Base-by-base conservation (phyloP, 2,329 filamentous ascomycete genomes). In the Ilyonectria mors-panacis region DNA sequence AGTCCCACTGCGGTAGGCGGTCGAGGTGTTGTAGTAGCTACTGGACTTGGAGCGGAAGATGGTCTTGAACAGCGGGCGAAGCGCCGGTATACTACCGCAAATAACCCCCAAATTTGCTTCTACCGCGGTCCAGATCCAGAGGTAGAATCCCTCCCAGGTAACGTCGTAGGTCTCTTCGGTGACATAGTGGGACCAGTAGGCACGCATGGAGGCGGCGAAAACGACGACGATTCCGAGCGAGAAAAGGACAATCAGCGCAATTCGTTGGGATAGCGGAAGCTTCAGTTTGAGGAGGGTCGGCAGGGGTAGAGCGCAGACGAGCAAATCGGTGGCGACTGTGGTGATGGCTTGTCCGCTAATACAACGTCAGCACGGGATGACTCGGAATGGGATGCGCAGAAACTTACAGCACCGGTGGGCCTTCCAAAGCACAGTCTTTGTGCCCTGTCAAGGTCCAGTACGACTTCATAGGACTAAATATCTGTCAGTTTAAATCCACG, bases 101-200 rank as follows among this genome's bases (percentile, higher is more conserved):
- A 82, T 81, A 28, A 83, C 77, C n/a, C 80, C 81, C 21, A 83
- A 67, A 54, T 83, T 82, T 2, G 79, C 80, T 65, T 83, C 81
- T 23, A 83, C 77, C 2, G 81, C 79, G 1, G 81, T 82, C 81
- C 81, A 83, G 33, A 82, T 79, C 81, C 81, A 83, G 19, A 83
- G 72, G 15, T 81, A 70, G 51, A 81, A 81, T 1, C 81, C 80
- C 8, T 81, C 70, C 81, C 81, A 83, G 2, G 81, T 83, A 0
- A 83, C 77, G 66, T 83, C 81, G 70, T 80, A 83, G 2, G 79
- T 81, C 37, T 76, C 48, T 33, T 76, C 68, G 6, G 80, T 78
- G 10, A 82, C 79, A 54, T 76, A 73, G 56, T 78, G 72, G 21
- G 79, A 72, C 76, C 79, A 83, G 64, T 82, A 83, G 3, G 78